Evolutionary conservation across 257 asterid species (phyloP).

Genomic region (Solanum pennellii): DNA sequence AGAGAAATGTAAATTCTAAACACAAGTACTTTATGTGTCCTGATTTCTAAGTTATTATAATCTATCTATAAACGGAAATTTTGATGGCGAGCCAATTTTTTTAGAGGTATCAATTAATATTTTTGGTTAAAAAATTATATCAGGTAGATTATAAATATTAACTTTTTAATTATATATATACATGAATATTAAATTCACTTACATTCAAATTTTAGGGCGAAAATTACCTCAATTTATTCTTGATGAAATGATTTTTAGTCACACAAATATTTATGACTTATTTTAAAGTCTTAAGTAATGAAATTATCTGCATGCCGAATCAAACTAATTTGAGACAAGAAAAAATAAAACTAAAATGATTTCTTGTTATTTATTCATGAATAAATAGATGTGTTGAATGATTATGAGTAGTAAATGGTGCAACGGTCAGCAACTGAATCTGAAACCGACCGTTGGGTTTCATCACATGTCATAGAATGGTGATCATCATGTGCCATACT

Average conservation of each 20-base stretch:
- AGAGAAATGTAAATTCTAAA: neutral
- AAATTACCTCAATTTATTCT: no score
- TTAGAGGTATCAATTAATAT: neutral
- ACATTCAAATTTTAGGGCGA: neutral
- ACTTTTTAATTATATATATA: no score
- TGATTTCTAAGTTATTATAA: neutral
- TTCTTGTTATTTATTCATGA: neutral
- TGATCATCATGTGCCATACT: conserved; percentile 11
- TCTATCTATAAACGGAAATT: neutral
- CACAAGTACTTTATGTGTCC: neutral
- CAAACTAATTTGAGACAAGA: no score
- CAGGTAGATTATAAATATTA: neutral
- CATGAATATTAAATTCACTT: neutral
- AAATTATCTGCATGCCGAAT: no score
- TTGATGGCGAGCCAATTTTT: neutral
- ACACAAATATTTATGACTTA: no score
- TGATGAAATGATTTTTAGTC: no score
- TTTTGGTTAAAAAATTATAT: no score
- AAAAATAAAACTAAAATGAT: no score
- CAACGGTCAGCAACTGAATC: conserved; percentile 31
- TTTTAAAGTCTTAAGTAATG: no score
- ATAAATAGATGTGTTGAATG: neutral
- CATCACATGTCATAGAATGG: neutral
- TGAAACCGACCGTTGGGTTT: conserved; percentile 29
- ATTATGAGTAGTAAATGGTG: conserved; percentile 1